Percentiles rank a stretch among this genome's conserved stretches.
Evolutionary conservation across 2,329 filamentous ascomycete genomes (phyloP).

Genomic region (Aspergillus jensenii): DNA sequence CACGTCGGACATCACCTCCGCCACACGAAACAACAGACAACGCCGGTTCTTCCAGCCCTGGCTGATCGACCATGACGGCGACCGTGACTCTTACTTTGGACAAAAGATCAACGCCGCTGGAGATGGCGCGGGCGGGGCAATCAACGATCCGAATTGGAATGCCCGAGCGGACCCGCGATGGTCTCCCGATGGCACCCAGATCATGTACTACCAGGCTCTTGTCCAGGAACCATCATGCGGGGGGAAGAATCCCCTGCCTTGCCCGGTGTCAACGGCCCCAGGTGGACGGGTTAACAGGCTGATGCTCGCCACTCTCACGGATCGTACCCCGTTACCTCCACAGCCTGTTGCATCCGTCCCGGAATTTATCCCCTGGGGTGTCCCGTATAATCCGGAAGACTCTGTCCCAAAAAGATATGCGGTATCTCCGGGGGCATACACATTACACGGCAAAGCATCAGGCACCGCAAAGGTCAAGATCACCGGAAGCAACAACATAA

Average conservation of each 20-base stretch:
- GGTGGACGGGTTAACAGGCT: constrained; percentile 42
- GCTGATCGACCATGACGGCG: constrained; percentile 46
- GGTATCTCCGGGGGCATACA: constrained; percentile 15
- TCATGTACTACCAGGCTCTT: constrained; percentile 46
- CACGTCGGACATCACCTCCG: constrained; percentile 14
- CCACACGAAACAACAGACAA: background rate
- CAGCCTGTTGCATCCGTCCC: constrained; percentile 26
- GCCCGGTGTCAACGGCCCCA: constrained; percentile 39
- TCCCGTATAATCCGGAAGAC: constrained; percentile 9
- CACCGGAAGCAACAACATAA: background rate
- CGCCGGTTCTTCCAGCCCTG: constrained; percentile 47
- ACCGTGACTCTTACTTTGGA: constrained; percentile 47
- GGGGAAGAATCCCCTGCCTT: constrained; percentile 44
- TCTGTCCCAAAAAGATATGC: background rate
- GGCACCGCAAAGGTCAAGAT: constrained; percentile 15
- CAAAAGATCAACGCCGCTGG: constrained; percentile 44
- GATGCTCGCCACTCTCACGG: constrained; percentile 44
- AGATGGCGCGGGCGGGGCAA: constrained; percentile 32
- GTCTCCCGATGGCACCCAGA: constrained; percentile 40
- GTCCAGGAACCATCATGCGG: constrained; percentile 44
- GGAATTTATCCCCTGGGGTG: constrained; percentile 20
- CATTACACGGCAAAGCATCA: constrained; percentile 12
- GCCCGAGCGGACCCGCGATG: constrained; percentile 43
- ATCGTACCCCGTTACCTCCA: constrained; percentile 26
- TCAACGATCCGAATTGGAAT: constrained; percentile 53